Conservation (phyloP, 139 green algal species). For the Picochlorum sp. region DNA sequence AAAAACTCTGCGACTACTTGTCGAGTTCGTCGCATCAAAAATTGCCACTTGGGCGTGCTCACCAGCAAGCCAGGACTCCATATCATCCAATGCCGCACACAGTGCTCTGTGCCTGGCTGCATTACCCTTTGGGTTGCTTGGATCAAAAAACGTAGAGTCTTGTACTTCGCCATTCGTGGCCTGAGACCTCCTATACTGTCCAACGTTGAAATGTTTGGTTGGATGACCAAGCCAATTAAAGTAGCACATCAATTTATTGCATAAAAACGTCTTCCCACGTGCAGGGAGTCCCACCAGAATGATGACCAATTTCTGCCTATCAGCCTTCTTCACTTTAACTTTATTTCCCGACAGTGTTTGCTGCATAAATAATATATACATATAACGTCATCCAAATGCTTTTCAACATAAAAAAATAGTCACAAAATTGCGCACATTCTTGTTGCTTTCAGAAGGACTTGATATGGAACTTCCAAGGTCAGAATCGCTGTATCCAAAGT, state of each 20-base stretch:
- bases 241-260: conserved; percentile 83
- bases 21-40: conserved; percentile 95
- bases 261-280: conserved; percentile 89
- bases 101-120: conserved; percentile 64
- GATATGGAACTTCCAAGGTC: no score
- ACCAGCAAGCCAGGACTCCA: conserved; percentile 65
- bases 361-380: no score
- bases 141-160: conserved; percentile 81
- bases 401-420: no score
- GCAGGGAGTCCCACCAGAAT: conserved; percentile 81
- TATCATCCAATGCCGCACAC: conserved; percentile 73
- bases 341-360: background rate
- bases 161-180: conserved; percentile 41
- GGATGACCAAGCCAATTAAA: conserved; percentile 85
- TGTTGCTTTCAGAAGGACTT: no score
- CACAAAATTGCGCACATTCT: no score
- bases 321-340: conserved; percentile 24
- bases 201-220: conserved; percentile 94
- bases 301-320: conserved; percentile 73
- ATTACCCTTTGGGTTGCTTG: conserved; percentile 61
- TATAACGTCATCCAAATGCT: no score
- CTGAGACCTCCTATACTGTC: conserved; percentile 67
- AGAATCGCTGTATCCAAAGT: background rate
- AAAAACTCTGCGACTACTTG: conserved; percentile 51
- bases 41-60: conserved; percentile 64